Conservation (phyloP, 2,329 filamentous ascomycete species). For the Zasmidium angulare region DNA sequence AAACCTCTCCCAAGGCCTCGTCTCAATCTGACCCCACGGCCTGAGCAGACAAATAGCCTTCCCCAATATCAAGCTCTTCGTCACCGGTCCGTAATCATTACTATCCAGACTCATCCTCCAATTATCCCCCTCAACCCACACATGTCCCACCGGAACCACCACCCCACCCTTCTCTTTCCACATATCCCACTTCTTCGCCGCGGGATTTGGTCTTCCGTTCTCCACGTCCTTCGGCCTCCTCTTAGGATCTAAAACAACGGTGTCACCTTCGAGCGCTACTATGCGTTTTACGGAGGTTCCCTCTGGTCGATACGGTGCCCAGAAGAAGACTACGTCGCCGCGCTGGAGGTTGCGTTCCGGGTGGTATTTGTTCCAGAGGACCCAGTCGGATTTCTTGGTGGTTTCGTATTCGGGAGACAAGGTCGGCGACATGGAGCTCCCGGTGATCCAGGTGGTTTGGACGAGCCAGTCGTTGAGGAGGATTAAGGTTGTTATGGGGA, state of each 20-base stretch:
- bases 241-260: conserved; percentile 59
- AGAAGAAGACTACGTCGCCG: conserved; percentile 48
- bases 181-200: conserved; percentile 29
- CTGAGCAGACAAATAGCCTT: conserved; percentile 71
- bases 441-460: conserved; percentile 39
- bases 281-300: conserved; percentile 77
- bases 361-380: conserved; percentile 39
- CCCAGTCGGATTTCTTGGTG: conserved; percentile 39
- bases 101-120: conserved; percentile 73
- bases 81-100: conserved; percentile 78
- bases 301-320: conserved; percentile 65
- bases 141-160: conserved; percentile 75
- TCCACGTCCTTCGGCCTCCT: conserved; percentile 34
- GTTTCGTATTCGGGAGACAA: conserved; percentile 43
- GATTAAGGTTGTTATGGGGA: conserved; percentile 19
- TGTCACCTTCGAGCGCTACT: conserved; percentile 76
- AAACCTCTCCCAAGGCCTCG: conserved; percentile 54
- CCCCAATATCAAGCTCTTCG: conserved; percentile 69
- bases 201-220: conserved; percentile 36
- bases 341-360: conserved; percentile 33
- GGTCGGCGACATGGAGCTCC: conserved; percentile 48
- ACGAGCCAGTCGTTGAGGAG: conserved; percentile 43
- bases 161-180: conserved; percentile 39
- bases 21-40: conserved; percentile 62
- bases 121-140: conserved; percentile 95